Percentiles rank a stretch among this genome's conserved stretches.
Conservation (phyloP, 768 basidiomycete genomes). For the Pisolithus tinctorius region DNA sequence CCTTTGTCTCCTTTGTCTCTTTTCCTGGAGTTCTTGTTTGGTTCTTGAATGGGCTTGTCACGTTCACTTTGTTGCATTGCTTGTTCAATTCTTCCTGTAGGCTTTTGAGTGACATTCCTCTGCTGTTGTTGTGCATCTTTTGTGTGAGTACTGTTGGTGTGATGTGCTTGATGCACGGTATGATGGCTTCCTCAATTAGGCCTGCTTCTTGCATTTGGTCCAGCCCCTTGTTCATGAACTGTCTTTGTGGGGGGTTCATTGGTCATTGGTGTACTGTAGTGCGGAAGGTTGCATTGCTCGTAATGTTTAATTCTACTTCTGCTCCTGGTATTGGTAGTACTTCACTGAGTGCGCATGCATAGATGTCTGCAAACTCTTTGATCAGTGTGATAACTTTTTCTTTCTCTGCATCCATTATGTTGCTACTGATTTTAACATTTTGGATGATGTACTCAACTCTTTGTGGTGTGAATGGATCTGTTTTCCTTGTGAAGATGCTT, state of each 20-base stretch:
- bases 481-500: background rate
- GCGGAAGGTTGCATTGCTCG: background rate
- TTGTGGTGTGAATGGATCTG: background rate
- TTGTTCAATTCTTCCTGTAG: slow-evolving; percentile 28
- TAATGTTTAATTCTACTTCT: background rate
- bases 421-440: slow-evolving; percentile 21
- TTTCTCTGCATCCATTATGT: slow-evolving; percentile 21
- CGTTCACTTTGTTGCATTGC: background rate
- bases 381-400: slow-evolving; percentile 19
- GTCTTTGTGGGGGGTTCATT: background rate
- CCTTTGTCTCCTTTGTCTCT: background rate
- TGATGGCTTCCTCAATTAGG: background rate
- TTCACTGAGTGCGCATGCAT: slow-evolving; percentile 33
- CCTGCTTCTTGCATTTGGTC: background rate
- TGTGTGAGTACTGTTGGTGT: slow-evolving; percentile 27
- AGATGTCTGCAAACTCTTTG: slow-evolving; percentile 29
- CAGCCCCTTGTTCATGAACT: background rate
- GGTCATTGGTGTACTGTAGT: background rate
- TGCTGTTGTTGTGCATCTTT: slow-evolving; percentile 26
- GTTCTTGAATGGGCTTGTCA: background rate
- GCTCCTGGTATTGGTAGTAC: slow-evolving; percentile 21
- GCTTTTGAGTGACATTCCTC: slow-evolving; percentile 27
- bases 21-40: background rate
- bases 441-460: slow-evolving; percentile 14
- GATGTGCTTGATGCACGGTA: background rate